These are phyloP conservation scores for Nicotiana rustica DNA, from an alignment of 305 asterid species.

Conservation along the genomic window DNA sequence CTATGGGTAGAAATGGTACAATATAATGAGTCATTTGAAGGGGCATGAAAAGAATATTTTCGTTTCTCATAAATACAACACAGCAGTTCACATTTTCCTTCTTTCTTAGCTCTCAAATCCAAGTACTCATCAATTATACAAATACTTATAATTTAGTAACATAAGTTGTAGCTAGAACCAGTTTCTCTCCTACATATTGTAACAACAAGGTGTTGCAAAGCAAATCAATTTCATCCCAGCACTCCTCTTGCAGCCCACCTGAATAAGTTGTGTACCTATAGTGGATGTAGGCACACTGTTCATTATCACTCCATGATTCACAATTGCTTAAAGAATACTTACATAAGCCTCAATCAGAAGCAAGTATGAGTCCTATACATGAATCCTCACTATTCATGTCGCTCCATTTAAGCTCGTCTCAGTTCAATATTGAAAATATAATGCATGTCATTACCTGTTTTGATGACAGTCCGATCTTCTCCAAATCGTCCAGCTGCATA, in stretches of 20 bases:
- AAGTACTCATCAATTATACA: background rate
- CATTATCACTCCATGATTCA: background rate
- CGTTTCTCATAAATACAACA: too few relatives aligned
- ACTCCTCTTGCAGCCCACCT: conserved; percentile 74
- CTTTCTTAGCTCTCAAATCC: background rate
- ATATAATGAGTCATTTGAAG: too few relatives aligned
- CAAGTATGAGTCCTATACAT: too few relatives aligned
- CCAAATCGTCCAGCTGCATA: conserved; percentile 75
- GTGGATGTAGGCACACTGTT: background rate
- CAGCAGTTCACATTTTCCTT: too few relatives aligned
- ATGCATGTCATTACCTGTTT: conserved; percentile 64
- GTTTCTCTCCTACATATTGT: background rate
- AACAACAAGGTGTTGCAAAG: conserved; percentile 47
- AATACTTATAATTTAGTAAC: background rate
- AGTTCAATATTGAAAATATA: background rate
- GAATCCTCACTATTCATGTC: too few relatives aligned
- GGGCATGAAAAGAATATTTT: too few relatives aligned
- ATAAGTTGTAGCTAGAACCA: background rate
- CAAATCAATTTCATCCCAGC: conserved; percentile 45
- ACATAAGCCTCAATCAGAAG: background rate
- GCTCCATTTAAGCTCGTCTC: too few relatives aligned
- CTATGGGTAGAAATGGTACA: too few relatives aligned
- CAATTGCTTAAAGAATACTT: background rate
- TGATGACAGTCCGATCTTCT: conserved; percentile 77
- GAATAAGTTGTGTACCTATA: conserved; percentile 80